phyloP scores from a whole-genome alignment of 768 basidiomycete genomes.

The Imleria badia region DNA sequence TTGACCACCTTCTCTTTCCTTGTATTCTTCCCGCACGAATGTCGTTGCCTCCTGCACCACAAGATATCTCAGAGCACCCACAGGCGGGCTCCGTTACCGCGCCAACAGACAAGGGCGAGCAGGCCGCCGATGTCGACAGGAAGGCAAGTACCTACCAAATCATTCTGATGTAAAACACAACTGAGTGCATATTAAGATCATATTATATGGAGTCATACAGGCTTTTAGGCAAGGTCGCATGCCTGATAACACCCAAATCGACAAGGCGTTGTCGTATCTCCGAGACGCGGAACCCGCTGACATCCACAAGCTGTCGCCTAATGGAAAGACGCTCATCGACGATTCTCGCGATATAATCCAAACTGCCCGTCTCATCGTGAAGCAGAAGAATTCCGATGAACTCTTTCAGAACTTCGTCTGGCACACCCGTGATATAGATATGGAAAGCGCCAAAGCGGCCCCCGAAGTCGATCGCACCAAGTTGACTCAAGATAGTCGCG shows the following conservation, averaged over 20 bases:
- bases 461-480: conserved; percentile 56
- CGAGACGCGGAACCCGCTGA: conserved; percentile 60
- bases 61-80: conserved; percentile 63
- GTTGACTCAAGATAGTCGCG: conserved; percentile 54
- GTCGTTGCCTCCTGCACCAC: conserved; percentile 64
- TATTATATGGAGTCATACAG: conserved; percentile 76
- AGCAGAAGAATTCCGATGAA: conserved; percentile 87
- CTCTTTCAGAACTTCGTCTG: conserved; percentile 90
- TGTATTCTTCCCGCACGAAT: conserved; percentile 33
- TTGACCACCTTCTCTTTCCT: background rate
- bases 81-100: conserved; percentile 57
- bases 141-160: conserved; percentile 44
- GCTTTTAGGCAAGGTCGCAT: conserved; percentile 79
- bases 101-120: conserved; percentile 58
- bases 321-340: conserved; percentile 72
- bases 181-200: conserved; percentile 39
- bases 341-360: conserved; percentile 81
- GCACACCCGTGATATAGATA: conserved; percentile 59
- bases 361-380: conserved; percentile 69
- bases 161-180: background rate
- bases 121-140: conserved; percentile 76
- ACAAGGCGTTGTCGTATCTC: conserved; percentile 67
- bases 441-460: conserved; percentile 40
- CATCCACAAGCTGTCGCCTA: conserved; percentile 63
- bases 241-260: conserved; percentile 81